Conservation (phyloP, 2,329 filamentous ascomycete species). For the Elsinoe arachidis region DNA sequence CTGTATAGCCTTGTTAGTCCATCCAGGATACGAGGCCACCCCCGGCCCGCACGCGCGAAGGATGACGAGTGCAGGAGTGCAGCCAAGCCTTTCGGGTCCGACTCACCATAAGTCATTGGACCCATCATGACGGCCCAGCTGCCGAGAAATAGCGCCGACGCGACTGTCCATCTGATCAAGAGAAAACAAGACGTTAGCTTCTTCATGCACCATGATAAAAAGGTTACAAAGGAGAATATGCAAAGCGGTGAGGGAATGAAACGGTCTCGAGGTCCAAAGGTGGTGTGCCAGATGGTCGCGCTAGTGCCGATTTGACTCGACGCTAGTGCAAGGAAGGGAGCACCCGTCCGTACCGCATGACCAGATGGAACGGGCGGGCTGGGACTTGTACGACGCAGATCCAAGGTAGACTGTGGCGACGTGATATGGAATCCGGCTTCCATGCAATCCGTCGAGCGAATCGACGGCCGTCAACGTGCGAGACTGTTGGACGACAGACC, state of each 20-base stretch:
- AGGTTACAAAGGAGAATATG: constrained; percentile 12
- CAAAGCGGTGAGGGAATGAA: constrained; percentile 9
- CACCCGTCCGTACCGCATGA: constrained; percentile 17
- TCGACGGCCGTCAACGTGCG: background rate
- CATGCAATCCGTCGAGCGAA: constrained; percentile 6
- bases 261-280: background rate
- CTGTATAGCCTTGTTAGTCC: constrained; percentile 23
- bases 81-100: constrained; percentile 12
- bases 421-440: constrained; percentile 9
- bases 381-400: background rate
- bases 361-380: constrained; percentile 11
- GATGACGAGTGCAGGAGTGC: constrained; percentile 6
- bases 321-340: constrained; percentile 18
- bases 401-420: constrained; percentile 13
- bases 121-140: constrained; percentile 96
- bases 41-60: background rate
- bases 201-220: constrained; percentile 12
- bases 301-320: constrained; percentile 13
- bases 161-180: constrained; percentile 76
- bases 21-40: background rate
- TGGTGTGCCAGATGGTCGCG: constrained; percentile 14
- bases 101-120: constrained; percentile 61
- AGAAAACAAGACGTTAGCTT: constrained; percentile 28
- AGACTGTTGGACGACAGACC: background rate
- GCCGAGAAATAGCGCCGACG: constrained; percentile 77